These are phyloP conservation scores for Chlamydomonas sphaeroides DNA, from an alignment of 139 green algal genomes.

Conservation along the genomic window DNA sequence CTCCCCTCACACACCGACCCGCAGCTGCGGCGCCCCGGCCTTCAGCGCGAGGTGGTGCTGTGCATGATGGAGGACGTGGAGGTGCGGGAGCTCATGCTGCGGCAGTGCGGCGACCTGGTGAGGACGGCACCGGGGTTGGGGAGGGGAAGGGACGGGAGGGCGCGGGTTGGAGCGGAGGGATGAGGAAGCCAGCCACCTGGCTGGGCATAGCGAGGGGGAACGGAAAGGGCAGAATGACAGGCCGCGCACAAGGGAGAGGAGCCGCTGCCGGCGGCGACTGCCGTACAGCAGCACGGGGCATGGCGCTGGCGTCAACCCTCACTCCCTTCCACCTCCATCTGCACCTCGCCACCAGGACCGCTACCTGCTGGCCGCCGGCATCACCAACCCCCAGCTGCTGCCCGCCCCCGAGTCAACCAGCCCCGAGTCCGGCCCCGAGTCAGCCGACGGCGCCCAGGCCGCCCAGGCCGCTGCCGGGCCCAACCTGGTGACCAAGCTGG, in stretches of 20 bases:
- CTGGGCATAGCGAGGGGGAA: background rate
- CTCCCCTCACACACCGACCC: background rate
- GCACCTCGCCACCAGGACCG: constrained; percentile 14
- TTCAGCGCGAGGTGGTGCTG: constrained; percentile 45
- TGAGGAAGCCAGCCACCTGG: background rate
- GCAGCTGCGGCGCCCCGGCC: constrained; percentile 39
- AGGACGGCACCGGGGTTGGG: background rate
- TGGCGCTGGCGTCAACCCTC: no score
- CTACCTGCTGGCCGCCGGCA: constrained; percentile 40
- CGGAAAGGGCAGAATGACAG: background rate
- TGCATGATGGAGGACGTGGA: constrained; percentile 49
- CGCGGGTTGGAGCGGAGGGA: background rate
- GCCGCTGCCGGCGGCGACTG: no score
- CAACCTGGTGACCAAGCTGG: background rate
- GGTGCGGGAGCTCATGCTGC: constrained; percentile 47
- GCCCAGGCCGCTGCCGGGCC: background rate
- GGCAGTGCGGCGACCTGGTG: constrained; percentile 34
- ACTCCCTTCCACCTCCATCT: no score
- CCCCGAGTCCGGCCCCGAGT: background rate
- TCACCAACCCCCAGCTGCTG: constrained; percentile 34
- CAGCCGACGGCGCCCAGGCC: background rate
- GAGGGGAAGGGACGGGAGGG: background rate
- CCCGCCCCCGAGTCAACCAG: background rate
- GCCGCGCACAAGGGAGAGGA: no score
- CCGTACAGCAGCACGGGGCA: no score